Base-by-base conservation (phyloP, 169 alveolate species). In the Eimeria praecox region DNA sequence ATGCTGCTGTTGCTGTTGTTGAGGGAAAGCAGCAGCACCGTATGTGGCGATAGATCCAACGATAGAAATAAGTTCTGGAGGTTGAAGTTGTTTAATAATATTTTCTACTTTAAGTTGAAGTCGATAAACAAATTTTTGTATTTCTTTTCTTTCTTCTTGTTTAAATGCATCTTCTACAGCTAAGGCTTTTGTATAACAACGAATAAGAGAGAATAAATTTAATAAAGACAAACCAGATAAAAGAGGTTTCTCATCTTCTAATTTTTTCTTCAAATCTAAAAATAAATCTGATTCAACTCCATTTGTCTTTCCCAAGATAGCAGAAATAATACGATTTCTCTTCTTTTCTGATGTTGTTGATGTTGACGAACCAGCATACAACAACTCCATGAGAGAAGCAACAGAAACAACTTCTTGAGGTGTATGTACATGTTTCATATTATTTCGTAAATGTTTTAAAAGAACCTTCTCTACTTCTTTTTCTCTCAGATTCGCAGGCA, bases 1-100 rank as follows among this genome's bases (percentile, higher is more conserved):
- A n/a, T n/a, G n/a, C n/a, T n/a, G n/a, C n/a, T n/a, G n/a, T n/a
- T 75, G 86, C 87, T 75, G 87, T 56, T 75, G 87, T 56, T 30
- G 87, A n/a, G 87, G 87, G 30, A 40, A 22, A 1, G 87, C 46
- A 38, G 87, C 54, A 22, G n/a, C 6, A 12, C 87, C 87, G 54
- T 75, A 75, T 1, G 87, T 75, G 46, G 87, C 87, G 46, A 75
- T 75, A 56, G 87, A 75, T 9, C 59, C 87, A 40, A 75, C 54
- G 27, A 75, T 75, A 30, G 87, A 22, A n/a, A 75, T 16, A 12
- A 75, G 54, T n/a, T 75, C 87, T 16, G 33, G 54, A 56, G 87
- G 87, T 22, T 8, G 44, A n/a, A 38, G 87, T n/a, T 12, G 0
- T 10, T 75, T 16, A 22, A 75, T 49, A 49, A 75, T 9, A 22